Evolutionary conservation across 2,329 filamentous ascomycete genomes (phyloP).

Genomic region (Trichoderma sp.): DNA sequence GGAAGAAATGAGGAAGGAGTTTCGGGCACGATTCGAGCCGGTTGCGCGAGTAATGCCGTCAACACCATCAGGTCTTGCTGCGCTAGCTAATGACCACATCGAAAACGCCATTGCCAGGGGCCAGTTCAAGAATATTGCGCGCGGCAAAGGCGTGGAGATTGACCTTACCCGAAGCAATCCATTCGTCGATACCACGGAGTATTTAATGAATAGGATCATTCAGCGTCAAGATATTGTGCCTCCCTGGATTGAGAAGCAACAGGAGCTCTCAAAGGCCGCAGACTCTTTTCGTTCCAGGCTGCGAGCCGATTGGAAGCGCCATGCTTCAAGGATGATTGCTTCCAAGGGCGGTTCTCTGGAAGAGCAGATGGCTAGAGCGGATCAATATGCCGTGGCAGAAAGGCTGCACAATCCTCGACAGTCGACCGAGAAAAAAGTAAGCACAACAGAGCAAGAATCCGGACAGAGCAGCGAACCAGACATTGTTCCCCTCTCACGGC

Average conservation of each 20-base stretch:
- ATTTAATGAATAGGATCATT: conserved; percentile 98
- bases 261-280: conserved; percentile 72
- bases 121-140: conserved; percentile 78
- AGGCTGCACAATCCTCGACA: conserved; percentile 57
- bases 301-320: conserved; percentile 78
- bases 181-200: conserved; percentile 94
- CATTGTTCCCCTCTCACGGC: conserved; percentile 36
- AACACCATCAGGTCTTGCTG: conserved; percentile 72
- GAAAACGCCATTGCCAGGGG: conserved; percentile 91
- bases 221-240: conserved; percentile 93
- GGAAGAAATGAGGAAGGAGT: conserved; percentile 66
- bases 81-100: conserved; percentile 85
- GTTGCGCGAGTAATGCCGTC: conserved; percentile 70
- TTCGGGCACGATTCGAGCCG: conserved; percentile 78
- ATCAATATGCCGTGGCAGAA: conserved; percentile 75
- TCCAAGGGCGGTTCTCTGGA: conserved; percentile 72
- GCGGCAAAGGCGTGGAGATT: conserved; percentile 76
- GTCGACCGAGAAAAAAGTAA: conserved; percentile 19
- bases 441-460: not conserved
- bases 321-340: conserved; percentile 75
- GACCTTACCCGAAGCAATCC: conserved; percentile 81
- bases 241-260: conserved; percentile 98
- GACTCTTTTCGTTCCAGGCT: conserved; percentile 70
- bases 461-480: conserved; percentile 16
- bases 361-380: conserved; percentile 68